Conservation (phyloP, 1,139 yeast genomes). For the Scheffersomyces titani region DNA sequence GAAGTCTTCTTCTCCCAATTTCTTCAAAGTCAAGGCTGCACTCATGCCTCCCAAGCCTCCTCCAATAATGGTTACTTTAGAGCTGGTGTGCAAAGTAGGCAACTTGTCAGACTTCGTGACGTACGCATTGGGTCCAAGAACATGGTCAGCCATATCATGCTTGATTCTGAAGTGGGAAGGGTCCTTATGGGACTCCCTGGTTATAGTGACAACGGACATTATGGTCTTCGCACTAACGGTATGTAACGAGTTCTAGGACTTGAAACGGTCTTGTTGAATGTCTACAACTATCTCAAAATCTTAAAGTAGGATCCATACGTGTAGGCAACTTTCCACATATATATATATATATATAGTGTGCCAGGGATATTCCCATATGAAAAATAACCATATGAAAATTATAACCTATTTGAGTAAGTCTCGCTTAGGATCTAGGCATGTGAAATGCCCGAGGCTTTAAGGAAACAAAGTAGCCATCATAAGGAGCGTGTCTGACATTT, state of each 20-base stretch:
- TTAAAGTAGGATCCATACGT: no score
- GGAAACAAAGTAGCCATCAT: no score
- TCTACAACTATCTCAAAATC: neutral
- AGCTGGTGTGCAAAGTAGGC: constrained; percentile 24
- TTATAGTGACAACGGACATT: constrained; percentile 28
- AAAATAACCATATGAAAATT: neutral
- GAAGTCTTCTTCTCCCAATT: constrained; percentile 34
- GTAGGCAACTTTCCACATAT: no score
- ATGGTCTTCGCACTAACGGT: neutral
- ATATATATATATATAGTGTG: no score
- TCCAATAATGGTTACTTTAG: constrained; percentile 44
- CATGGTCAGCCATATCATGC: constrained; percentile 27
- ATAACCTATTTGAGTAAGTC: neutral
- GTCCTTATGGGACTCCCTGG: constrained; percentile 32
- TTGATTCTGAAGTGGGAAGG: constrained; percentile 35
- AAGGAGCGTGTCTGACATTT: no score
- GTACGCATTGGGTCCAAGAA: constrained; percentile 25
- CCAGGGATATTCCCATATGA: neutral
- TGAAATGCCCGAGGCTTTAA: no score
- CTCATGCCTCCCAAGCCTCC: constrained; percentile 52
- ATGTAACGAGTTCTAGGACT: no score
- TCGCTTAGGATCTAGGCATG: no score
- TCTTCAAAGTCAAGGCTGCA: constrained; percentile 29
- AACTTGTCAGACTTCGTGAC: constrained; percentile 16
- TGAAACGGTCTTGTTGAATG: no score